phyloP scores from a whole-genome alignment of 2,329 filamentous ascomycete genomes.

The Coleophoma cylindrospora region DNA sequence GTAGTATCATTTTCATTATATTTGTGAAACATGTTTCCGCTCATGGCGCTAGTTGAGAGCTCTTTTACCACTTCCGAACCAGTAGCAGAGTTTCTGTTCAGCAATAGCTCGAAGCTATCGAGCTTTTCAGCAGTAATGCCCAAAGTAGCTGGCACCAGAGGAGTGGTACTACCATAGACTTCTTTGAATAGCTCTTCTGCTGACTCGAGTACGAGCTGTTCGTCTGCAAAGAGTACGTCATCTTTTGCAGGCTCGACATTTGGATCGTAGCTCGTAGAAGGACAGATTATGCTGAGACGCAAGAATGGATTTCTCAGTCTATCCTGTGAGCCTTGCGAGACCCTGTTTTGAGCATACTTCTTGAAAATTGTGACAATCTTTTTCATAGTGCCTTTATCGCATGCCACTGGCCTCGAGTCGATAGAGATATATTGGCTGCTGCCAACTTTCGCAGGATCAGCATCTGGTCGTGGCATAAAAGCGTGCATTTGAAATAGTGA shows the following conservation, averaged over 20 bases:
- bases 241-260: constrained; percentile 71
- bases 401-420: constrained; percentile 60
- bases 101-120: constrained; percentile 18
- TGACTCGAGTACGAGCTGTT: constrained; percentile 33
- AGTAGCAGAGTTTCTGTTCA: constrained; percentile 12
- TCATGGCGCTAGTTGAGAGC: background rate
- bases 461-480: constrained; percentile 49
- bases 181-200: constrained; percentile 21
- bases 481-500: constrained; percentile 44
- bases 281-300: constrained; percentile 57
- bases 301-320: constrained; percentile 52
- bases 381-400: constrained; percentile 50
- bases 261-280: constrained; percentile 59
- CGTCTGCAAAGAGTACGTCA: constrained; percentile 62
- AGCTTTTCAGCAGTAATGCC: background rate
- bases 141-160: background rate
- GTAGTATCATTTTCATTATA: too few relatives aligned
- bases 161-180: constrained; percentile 16
- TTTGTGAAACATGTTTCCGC: too few relatives aligned
- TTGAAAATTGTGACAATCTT: constrained; percentile 51
- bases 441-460: constrained; percentile 36
- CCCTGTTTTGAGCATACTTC: constrained; percentile 35
- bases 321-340: constrained; percentile 15
- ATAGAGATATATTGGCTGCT: constrained; percentile 61
- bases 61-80: background rate